Evolutionary conservation across 768 basidiomycete species (phyloP).

Genomic region (Candolleomyces efflorescens): DNA sequence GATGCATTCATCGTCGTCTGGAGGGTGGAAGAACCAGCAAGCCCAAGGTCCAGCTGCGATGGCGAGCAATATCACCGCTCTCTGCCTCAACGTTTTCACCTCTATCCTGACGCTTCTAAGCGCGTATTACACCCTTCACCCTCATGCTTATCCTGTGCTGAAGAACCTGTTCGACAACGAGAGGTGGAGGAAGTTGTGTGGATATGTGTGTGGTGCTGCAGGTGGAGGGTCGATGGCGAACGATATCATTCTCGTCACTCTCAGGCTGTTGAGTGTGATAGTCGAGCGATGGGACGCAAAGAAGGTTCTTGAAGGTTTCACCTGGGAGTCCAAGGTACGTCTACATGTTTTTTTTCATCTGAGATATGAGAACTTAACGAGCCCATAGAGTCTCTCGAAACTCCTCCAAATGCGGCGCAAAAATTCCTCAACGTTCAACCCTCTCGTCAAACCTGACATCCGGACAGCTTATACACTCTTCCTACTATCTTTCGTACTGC

Average conservation of each 20-base stretch:
- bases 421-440: slow-evolving; percentile 33
- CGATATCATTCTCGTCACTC: slow-evolving; percentile 59
- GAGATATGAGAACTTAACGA: slow-evolving; percentile 6
- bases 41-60: not conserved
- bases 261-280: slow-evolving; percentile 61
- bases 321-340: slow-evolving; percentile 73
- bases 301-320: slow-evolving; percentile 60
- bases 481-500: slow-evolving; percentile 66
- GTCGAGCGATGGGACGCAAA: slow-evolving; percentile 62
- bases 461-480: slow-evolving; percentile 72
- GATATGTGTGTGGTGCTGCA: slow-evolving; percentile 57
- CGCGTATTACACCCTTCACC: slow-evolving; percentile 64
- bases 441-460: slow-evolving; percentile 66
- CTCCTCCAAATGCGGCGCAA: slow-evolving; percentile 69
- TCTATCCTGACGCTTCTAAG: slow-evolving; percentile 60
- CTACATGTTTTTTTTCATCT: not conserved
- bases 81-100: slow-evolving; percentile 43
- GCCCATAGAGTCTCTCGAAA: slow-evolving; percentile 55
- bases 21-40: not conserved
- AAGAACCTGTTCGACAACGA: slow-evolving; percentile 53
- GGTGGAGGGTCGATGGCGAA: slow-evolving; percentile 21
- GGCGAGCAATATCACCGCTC: not conserved
- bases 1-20: not conserved
- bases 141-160: slow-evolving; percentile 57
- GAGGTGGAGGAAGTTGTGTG: slow-evolving; percentile 54